Base-by-base conservation (phyloP, 768 basidiomycete species). In the Termitomyces sp. region DNA sequence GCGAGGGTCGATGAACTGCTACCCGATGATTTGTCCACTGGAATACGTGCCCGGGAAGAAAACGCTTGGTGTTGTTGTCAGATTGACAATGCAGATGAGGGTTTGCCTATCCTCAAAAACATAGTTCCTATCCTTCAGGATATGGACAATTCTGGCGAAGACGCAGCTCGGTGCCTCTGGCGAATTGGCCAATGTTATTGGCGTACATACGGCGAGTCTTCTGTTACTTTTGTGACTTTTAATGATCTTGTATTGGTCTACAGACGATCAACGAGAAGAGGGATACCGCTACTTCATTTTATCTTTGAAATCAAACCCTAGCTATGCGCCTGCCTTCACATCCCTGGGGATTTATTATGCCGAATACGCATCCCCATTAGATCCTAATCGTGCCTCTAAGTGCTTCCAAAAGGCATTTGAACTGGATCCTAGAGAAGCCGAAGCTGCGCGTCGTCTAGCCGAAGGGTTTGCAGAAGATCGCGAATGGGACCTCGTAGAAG, bases 391-490 rank as follows among this genome's bases (percentile, higher is more conserved):
- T 42, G 91, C 96, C 0, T 89, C 92, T 3, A 96, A 95, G 71
- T 98, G 96, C 71, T 98, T 96, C 73, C 95, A 98, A 68, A 98
- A 96, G 69, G 97, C 96, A 0, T 98, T 99, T 67, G 97, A 98
- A 72, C 85, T 98, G 5, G 96, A 98, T 74, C 83, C 94, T 2
- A 83, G 90, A 15, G 93, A 99, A 73, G 86, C 82, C 11, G 86
- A 89, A 25, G 94, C 97, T 1, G 97, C 96, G 0, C 81, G 83
- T 56, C 81, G 87, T 60, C 81, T 99, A 4, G 95, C 94, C 0
- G 86, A 89, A 66, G 89, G 92, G 3, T 98, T 98, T 72, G 94
- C 96, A 0, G 87, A 94, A 59, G 92, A 97, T 64, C 82, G 86
- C 57, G 96, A 97, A 70, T 98, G 97, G 97, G 91, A 95, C 69